These are phyloP conservation scores for Baorangia bicolor DNA, from an alignment of 768 basidiomycete genomes.

Conservation along the genomic window DNA sequence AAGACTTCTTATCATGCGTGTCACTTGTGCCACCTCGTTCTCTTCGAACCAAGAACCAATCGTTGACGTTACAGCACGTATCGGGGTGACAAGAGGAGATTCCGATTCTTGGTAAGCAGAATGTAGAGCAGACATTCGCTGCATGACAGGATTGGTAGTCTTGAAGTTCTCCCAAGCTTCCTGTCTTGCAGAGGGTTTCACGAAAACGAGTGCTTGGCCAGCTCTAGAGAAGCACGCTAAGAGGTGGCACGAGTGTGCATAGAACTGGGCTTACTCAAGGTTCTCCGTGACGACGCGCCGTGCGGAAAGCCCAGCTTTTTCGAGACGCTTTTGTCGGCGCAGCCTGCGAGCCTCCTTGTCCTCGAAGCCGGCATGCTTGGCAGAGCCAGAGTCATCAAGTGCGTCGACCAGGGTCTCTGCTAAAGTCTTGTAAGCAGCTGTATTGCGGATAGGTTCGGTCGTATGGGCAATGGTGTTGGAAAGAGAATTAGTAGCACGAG, in stretches of 20 bases:
- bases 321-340: conserved; percentile 76
- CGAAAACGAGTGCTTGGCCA: conserved; percentile 79
- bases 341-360: conserved; percentile 88
- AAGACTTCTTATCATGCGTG: conserved; percentile 79
- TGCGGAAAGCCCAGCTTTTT: conserved; percentile 72
- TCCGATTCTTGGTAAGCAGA: conserved; percentile 90
- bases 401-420: conserved; percentile 90
- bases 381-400: conserved; percentile 89
- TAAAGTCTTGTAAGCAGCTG: conserved; percentile 88
- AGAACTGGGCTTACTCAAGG: conserved; percentile 64
- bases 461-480: conserved; percentile 83
- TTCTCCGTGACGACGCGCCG: conserved; percentile 61
- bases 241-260: neutral
- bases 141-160: conserved; percentile 75
- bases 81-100: conserved; percentile 76
- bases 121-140: conserved; percentile 53
- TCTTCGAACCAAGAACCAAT: conserved; percentile 94
- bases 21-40: conserved; percentile 96
- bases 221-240: conserved; percentile 53
- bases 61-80: conserved; percentile 81
- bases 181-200: conserved; percentile 76
- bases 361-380: conserved; percentile 94
- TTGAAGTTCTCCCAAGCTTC: conserved; percentile 82
- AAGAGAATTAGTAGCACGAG: conserved; percentile 80
- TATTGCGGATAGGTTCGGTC: conserved; percentile 97